Evolutionary conservation across 2,329 filamentous ascomycete species (phyloP), one percentile per base, ranked within the genome.

Genomic region (Claviceps sp.): DNA sequence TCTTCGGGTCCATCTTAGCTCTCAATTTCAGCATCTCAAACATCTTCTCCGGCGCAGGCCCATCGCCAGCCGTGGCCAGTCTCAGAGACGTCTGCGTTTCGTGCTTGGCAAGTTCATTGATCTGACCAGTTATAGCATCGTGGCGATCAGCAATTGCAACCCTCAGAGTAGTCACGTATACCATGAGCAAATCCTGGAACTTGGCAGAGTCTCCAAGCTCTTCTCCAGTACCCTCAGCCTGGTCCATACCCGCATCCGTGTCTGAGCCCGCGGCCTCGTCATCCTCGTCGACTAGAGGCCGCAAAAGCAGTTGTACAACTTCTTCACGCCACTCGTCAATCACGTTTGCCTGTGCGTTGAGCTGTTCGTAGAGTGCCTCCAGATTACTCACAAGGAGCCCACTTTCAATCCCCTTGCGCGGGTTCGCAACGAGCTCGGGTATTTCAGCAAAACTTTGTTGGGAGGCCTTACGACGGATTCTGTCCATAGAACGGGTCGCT

Each of bases 151-250:
- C 83, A 52, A 93, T 78, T 47, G 85, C 75, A 0, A 85, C 80
- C 53, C 88, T 78, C 29, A 96, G 72, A 8, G 80, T 82, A 62
- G 89, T 82, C 53, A 95, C 85, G 61, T 94, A 95, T 6, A 86
- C 86, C 66, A 91, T 87, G 43, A 96, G 78, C 62, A 94, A 82
- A 55, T 96, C 91, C 67, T 97, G 91, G 45, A 84, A 78, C 64
- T 87, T 87, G 0, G 89, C 88, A 0, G 91, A 95, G 36, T 86
- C 80, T 58, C 88, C 86, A 56, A 95, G 93, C 64, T 97, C 93
- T 53, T 96, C 85, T 23, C 93, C 93, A 11, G 88, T 91, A 2
- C 82, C 77, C 53, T 95, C 88, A 9, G 77, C 68, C n/a, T 71
- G 71, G 1, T 81, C 38, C 23, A 7, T 17, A 29, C 97, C 93